A percentile compares a stretch with the other conserved stretches of the same genome.
phyloP scores from a whole-genome alignment of 192 early-diverging fungal species.

The Phlyctochytrium planicorne region DNA sequence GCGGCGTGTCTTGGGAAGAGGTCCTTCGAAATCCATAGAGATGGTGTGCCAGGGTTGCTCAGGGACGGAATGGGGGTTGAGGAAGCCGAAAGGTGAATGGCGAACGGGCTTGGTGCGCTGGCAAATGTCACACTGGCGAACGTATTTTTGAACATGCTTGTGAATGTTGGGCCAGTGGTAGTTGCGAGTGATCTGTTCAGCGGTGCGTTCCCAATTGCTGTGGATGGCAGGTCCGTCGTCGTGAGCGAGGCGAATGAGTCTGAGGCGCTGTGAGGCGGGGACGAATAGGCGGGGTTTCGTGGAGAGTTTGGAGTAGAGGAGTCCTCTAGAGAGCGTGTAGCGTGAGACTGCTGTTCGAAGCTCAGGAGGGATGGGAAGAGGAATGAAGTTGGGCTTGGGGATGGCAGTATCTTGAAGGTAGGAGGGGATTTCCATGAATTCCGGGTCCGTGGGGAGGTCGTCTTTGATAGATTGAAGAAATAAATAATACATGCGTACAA shows the following conservation, averaged over 20 bases:
- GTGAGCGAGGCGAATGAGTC: not conserved
- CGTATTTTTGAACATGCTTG: conserved; percentile 5
- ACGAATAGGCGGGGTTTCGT: too few species aligned
- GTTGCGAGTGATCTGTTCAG: conserved; percentile 19
- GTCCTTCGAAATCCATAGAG: not conserved
- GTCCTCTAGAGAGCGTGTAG: too few species aligned
- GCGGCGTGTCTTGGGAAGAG: conserved; percentile 12
- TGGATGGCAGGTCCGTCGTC: conserved; percentile 1
- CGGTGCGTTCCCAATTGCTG: conserved; percentile 10
- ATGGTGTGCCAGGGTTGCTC: not conserved
- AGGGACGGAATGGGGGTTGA: conserved; percentile 16
- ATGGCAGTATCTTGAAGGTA: too few species aligned
- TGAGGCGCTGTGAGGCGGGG: not conserved
- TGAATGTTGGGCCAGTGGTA: conserved; percentile 26
- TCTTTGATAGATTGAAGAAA: too few species aligned
- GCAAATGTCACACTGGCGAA: conserved; percentile 13
- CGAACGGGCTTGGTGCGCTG: conserved; percentile 15
- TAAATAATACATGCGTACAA: too few species aligned
- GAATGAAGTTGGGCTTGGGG: too few species aligned
- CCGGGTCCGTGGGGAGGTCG: too few species aligned
- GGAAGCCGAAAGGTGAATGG: conserved; percentile 30
- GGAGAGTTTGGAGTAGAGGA: too few species aligned
- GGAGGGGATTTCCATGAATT: too few species aligned
- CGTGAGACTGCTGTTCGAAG: too few species aligned
- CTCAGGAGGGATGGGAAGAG: too few species aligned